A percentile compares a stretch with the other conserved stretches of the same genome.
Evolutionary conservation across 192 early-diverging fungal species (phyloP).

Genomic region (Entomortierella chlamydospora): DNA sequence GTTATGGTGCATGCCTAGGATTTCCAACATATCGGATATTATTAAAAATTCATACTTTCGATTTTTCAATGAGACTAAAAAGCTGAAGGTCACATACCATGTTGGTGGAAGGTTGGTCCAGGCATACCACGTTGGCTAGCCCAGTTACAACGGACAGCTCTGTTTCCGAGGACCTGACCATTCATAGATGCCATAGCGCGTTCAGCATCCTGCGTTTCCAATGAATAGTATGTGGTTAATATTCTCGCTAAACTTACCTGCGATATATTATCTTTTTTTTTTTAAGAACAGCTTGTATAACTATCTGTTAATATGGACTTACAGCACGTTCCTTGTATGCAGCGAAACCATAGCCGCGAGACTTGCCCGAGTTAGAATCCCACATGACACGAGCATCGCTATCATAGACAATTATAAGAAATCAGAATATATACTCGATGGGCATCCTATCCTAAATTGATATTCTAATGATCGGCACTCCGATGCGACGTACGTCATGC

Average conservation of each 20-base stretch:
- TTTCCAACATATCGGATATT: no score
- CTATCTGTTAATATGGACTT: conserved; percentile 13
- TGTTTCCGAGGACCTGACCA: conserved; percentile 78
- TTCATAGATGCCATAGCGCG: conserved; percentile 89
- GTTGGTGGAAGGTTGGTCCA: conserved; percentile 52
- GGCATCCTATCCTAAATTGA: neutral
- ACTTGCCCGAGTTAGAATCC: conserved; percentile 89
- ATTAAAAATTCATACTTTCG: no score
- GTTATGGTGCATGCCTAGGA: conserved; percentile 51
- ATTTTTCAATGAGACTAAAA: no score
- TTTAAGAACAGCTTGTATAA: no score
- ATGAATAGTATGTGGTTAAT: neutral
- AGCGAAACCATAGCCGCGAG: conserved; percentile 93
- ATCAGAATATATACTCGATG: neutral
- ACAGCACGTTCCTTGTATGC: conserved; percentile 84
- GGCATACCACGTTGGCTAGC: conserved; percentile 85
- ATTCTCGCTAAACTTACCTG: no score
- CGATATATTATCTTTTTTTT: no score
- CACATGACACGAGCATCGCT: conserved; percentile 96
- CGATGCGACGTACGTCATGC: conserved; percentile 74
- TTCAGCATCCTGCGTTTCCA: conserved; percentile 76
- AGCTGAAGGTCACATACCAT: conserved; percentile 22
- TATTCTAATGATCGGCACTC: neutral
- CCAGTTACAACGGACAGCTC: conserved; percentile 94
- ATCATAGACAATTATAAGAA: neutral